Base-by-base conservation (phyloP, 1,284 basidiomycete genomes). In the Meira nashicola region DNA sequence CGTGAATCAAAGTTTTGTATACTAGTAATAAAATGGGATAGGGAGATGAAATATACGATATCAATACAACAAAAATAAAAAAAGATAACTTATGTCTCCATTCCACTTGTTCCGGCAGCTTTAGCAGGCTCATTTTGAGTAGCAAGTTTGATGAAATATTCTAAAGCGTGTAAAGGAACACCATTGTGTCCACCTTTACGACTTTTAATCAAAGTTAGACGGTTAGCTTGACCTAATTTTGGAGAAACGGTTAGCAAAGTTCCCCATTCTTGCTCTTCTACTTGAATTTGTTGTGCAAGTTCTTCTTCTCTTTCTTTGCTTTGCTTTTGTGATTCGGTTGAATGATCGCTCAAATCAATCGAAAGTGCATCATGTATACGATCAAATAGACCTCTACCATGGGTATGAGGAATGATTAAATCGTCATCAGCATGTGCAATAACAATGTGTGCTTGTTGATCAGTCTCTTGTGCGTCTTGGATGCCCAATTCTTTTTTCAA, bases 381-480 rank as follows among this genome's bases (percentile, higher is more conserved):
- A 8, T 55, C n/a, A 53, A 68, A 70, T 2, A 75, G 58, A 0
- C 40, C 46, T 1, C 61, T 47, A 2, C 64, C 89, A 76, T 96
- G 92, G 0, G 83, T 80, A 69, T 84, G 79, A 0, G 89, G 89
- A 55, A 95, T 92, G 41, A 90, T 87, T 71, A 82, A 83, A 79
- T 96, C 92, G 73, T 90, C 83, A 66, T 85, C 83, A 1, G 91
- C 86, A 75, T 95, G 92, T 0, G 85, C 85, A 62, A 95, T 83
- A 12, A 94, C 80, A 6, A 91, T 83, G 4, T 87, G 83, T 19
- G 48, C n/a, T 14, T 15, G 23, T 53, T 14, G 28, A n/a, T 41
- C 28, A 28, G 19, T 53, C 9, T 25, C 17, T 17, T 17, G 17
- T 37, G 14, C 28, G 7, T n/a, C 37, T 15, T 28, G 28, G 38